Evolutionary conservation across 2,329 filamentous ascomycete genomes (phyloP), one percentile per base, ranked within the genome.

Genomic region (Cryphonectria carpinicola): DNA sequence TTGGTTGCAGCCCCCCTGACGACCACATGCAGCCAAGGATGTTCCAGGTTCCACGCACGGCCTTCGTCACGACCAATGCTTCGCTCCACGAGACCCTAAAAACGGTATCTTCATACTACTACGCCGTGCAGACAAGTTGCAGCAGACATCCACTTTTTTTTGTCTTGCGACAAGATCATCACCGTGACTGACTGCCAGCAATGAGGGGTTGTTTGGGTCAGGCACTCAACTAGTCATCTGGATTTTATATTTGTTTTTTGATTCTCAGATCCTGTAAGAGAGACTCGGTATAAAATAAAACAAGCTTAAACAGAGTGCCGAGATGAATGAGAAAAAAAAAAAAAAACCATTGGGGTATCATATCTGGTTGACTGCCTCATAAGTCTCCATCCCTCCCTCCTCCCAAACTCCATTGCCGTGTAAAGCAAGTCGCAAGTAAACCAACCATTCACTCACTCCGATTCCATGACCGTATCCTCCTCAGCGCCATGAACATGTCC

Each of bases 391-490:
- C 54, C n/a, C 25, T 60, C 41, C 54, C 4, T 4, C 3, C 28
- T 32, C 32, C 32, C 39, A 28, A 54, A 52, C 41, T 62, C 58
- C 54, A 19, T n/a, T 22, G 25, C 25, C 39, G 54, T 28, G 7
- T 35, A 13, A 17, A 32, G 54, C 4, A 39, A 39, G 25, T 17
- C 22, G 19, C 46, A 49, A n/a, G 22, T 49, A 49, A n/a, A 49
- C 10, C 22, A 49, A 19, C 1, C 19, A 46, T 22, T 19, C 46
- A 43, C 2, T 71, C 62, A 71, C n/a, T 54, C 76, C 61, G 74
- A 75, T 3, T 76, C 75, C 10, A 77, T 76, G 5, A 68, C 71
- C 35, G 73, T 73, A 13, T 66, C 74, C 28, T 66, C 74, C 28
- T 72, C 71, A 3, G 73, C 74, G 6, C 71, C 71, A 4, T 71